phyloP scores from a whole-genome alignment of 805 yeast genomes.

The Wickerhamiella sergipiensis region DNA sequence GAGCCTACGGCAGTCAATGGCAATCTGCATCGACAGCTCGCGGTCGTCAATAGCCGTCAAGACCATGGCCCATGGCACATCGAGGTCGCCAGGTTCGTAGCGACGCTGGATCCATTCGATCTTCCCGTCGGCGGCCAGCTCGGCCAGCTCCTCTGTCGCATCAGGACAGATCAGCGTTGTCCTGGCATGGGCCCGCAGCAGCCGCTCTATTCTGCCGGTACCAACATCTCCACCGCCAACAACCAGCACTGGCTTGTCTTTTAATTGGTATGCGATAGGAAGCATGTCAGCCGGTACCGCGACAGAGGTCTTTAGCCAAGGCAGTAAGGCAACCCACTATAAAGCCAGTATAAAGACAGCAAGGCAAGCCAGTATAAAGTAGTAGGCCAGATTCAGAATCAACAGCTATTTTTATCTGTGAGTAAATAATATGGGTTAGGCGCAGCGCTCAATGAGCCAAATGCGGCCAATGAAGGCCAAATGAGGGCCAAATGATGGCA shows the following conservation, averaged over 20 bases:
- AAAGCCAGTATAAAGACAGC: too few relatives aligned
- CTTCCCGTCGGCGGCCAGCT: constrained; percentile 16
- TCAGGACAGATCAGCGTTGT: constrained; percentile 49
- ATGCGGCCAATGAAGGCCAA: too few relatives aligned
- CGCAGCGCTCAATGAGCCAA: too few relatives aligned
- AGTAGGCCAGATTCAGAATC: too few relatives aligned
- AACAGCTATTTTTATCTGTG: too few relatives aligned
- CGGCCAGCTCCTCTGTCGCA: constrained; percentile 35
- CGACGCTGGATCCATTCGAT: constrained; percentile 10
- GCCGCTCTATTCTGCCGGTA: constrained; percentile 49
- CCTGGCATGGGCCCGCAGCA: constrained; percentile 55
- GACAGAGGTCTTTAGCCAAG: too few relatives aligned
- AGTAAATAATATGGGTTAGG: too few relatives aligned
- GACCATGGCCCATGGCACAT: constrained; percentile 44
- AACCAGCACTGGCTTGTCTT: constrained; percentile 48
- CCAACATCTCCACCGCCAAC: constrained; percentile 66
- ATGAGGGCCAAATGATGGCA: too few relatives aligned
- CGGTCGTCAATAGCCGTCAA: constrained; percentile 68
- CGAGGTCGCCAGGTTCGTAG: constrained; percentile 17
- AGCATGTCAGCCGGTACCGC: constrained; percentile 7
- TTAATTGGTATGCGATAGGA: constrained; percentile 14
- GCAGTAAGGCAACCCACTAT: too few relatives aligned
- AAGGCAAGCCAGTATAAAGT: too few relatives aligned
- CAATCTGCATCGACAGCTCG: constrained; percentile 40
- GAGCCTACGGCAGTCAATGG: constrained; percentile 34